These are phyloP conservation scores for Moesziomyces aphidis DNA, from an alignment of 1,284 basidiomycete genomes.

Conservation along the genomic window DNA sequence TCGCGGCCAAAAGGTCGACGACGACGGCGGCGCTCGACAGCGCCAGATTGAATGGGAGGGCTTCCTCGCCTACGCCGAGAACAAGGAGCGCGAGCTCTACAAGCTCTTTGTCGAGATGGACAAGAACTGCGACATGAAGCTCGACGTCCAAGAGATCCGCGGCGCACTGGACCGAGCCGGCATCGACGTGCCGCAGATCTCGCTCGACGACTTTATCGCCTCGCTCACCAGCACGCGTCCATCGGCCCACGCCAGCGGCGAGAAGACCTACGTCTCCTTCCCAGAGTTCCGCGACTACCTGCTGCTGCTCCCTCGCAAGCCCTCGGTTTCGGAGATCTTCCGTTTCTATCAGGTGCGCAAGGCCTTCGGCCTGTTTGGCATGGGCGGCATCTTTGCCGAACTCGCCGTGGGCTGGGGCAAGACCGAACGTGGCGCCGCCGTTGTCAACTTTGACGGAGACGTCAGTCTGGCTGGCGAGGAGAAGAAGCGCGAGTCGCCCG, in stretches of 20 bases:
- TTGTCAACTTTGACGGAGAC: constrained; percentile 64
- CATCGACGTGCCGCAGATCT: constrained; percentile 53
- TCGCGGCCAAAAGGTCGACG: constrained; percentile 46
- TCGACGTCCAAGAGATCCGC: constrained; percentile 60
- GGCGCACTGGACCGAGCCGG: constrained; percentile 60
- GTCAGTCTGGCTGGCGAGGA: constrained; percentile 63
- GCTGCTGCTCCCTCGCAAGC: constrained; percentile 63
- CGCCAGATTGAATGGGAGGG: constrained; percentile 67
- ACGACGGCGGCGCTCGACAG: constrained; percentile 56
- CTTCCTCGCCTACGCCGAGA: constrained; percentile 65
- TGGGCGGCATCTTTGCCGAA: constrained; percentile 66
- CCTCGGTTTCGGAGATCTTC: constrained; percentile 64
- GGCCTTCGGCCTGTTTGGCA: constrained; percentile 65
- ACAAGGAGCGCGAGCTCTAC: constrained; percentile 66
- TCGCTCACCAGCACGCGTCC: constrained; percentile 55
- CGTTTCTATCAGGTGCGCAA: constrained; percentile 67
- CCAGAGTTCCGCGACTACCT: constrained; percentile 67
- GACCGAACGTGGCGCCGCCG: constrained; percentile 61
- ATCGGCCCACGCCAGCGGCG: constrained; percentile 19
- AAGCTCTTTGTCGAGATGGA: constrained; percentile 65
- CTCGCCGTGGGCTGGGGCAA: constrained; percentile 62
- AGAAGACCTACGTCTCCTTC: constrained; percentile 58
- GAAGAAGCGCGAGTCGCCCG: constrained; percentile 48
- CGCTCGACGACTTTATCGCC: constrained; percentile 65
- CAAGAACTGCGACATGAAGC: constrained; percentile 61